Percentiles rank a stretch among this genome's conserved stretches.
These are phyloP conservation scores for Alnus glutinosa DNA, from an alignment of 306 rosid species.

Conservation along the genomic window DNA sequence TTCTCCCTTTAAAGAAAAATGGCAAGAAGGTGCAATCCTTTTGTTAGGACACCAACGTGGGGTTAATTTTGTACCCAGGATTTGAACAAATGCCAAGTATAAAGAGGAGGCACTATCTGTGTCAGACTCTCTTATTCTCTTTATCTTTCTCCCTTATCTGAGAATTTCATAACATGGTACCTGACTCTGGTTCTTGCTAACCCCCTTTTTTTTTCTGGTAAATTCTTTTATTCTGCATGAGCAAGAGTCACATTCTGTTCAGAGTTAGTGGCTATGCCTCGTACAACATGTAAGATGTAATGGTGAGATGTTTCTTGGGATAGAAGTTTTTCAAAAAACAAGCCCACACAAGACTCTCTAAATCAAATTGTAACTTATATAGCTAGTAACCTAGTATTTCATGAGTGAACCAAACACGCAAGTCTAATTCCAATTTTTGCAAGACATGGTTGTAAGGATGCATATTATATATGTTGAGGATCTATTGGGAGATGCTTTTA, in stretches of 20 bases:
- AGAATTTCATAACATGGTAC: not conserved
- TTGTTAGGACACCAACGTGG: not conserved
- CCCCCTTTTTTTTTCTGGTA: not conserved
- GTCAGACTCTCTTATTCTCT: not conserved
- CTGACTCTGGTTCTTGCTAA: not conserved
- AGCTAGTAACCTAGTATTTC: not conserved
- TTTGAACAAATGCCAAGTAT: not conserved
- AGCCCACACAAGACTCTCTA: not conserved
- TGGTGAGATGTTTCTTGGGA: not conserved
- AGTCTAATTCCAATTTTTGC: not conserved
- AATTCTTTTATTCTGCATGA: not conserved
- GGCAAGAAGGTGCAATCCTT: not conserved
- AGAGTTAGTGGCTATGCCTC: not conserved
- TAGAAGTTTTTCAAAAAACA: not conserved
- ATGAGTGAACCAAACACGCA: not conserved
- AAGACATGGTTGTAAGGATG: not conserved
- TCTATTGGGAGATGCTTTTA: constrained; percentile 1
- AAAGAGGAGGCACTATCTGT: not conserved
- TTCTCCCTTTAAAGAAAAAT: not conserved
- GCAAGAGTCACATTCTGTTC: not conserved
- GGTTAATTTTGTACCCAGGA: not conserved
- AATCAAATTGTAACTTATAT: not conserved
- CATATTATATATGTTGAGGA: not conserved
- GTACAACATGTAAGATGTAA: not conserved
- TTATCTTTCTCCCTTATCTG: not conserved